These are phyloP conservation scores for Triangularia verruculosa DNA, from an alignment of 2,329 filamentous ascomycete species.

Conservation along the genomic window DNA sequence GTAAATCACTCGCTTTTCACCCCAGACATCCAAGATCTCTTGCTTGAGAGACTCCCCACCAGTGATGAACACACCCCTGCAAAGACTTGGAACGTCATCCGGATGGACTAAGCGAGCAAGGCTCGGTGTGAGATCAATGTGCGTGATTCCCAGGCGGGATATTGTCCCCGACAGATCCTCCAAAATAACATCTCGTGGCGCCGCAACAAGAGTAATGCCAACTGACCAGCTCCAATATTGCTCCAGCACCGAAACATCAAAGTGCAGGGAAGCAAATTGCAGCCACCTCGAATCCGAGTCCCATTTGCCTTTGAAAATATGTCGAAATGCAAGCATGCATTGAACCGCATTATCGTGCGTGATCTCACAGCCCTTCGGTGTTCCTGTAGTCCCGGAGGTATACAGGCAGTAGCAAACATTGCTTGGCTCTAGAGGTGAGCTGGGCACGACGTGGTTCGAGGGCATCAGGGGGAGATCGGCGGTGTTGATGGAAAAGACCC, in stretches of 20 bases:
- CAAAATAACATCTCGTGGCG: conserved; percentile 78
- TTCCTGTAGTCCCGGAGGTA: conserved; percentile 83
- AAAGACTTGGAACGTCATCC: conserved; percentile 74
- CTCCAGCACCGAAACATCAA: conserved; percentile 89
- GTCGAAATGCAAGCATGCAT: conserved; percentile 81
- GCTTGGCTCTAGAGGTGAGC: conserved; percentile 40
- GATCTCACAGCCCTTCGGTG: conserved; percentile 82
- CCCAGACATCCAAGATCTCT: conserved; percentile 86
- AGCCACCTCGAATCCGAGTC: conserved; percentile 72
- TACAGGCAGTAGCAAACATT: conserved; percentile 80
- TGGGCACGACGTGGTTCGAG: conserved; percentile 30
- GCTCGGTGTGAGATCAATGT: conserved; percentile 89
- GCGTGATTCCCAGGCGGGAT: conserved; percentile 70
- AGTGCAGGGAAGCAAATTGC: conserved; percentile 92
- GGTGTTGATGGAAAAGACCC: conserved; percentile 36
- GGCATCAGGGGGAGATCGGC: conserved; percentile 28
- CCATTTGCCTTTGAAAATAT: conserved; percentile 75
- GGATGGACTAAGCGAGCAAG: conserved; percentile 76
- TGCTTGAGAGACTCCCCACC: conserved; percentile 86
- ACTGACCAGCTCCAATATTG: conserved; percentile 96
- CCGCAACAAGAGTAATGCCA: conserved; percentile 78
- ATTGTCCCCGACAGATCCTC: conserved; percentile 78
- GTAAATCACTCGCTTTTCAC: conserved; percentile 74
- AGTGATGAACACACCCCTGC: conserved; percentile 85
- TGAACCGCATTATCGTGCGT: conserved; percentile 88